Percentiles rank a stretch among this genome's conserved stretches.
phyloP scores from a whole-genome alignment of 306 rosid genomes.

The Inga oerstediana region DNA sequence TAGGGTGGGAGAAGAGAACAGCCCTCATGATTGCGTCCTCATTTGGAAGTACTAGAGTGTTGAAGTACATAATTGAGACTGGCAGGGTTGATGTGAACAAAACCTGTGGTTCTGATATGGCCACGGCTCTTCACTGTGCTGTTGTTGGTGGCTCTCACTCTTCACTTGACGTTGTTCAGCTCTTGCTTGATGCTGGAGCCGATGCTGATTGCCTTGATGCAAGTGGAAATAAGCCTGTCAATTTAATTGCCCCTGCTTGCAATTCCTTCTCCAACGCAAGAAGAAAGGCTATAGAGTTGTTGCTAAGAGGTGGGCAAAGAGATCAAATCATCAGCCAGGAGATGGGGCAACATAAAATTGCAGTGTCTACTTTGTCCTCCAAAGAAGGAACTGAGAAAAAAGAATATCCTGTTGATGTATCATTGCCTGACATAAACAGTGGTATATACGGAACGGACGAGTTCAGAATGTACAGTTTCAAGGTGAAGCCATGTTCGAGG shows the following conservation, averaged over 20 bases:
- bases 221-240: slow-evolving; percentile 61
- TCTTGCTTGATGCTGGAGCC: slow-evolving; percentile 76
- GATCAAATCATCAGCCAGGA: slow-evolving; percentile 42
- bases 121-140: slow-evolving; percentile 95
- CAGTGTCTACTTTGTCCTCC: slow-evolving; percentile 28
- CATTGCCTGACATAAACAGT: slow-evolving; percentile 88
- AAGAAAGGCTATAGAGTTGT: slow-evolving; percentile 74
- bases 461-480: slow-evolving; percentile 94
- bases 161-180: slow-evolving; percentile 66
- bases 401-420: slow-evolving; percentile 83
- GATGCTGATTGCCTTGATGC: slow-evolving; percentile 57
- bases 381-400: slow-evolving; percentile 82
- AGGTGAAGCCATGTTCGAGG: slow-evolving; percentile 99
- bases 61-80: slow-evolving; percentile 62
- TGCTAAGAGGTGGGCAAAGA: slow-evolving; percentile 64
- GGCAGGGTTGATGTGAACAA: slow-evolving; percentile 73
- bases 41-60: slow-evolving; percentile 73
- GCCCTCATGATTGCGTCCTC: slow-evolving; percentile 93
- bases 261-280: slow-evolving; percentile 49
- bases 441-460: slow-evolving; percentile 86
- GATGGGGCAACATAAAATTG: slow-evolving; percentile 48
- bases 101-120: slow-evolving; percentile 72
- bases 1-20: slow-evolving; percentile 86
- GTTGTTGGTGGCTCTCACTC: slow-evolving; percentile 73
- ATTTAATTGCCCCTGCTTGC: slow-evolving; percentile 61